phyloP scores from a whole-genome alignment of 768 basidiomycete species.

The Favolaschia claudopus region DNA sequence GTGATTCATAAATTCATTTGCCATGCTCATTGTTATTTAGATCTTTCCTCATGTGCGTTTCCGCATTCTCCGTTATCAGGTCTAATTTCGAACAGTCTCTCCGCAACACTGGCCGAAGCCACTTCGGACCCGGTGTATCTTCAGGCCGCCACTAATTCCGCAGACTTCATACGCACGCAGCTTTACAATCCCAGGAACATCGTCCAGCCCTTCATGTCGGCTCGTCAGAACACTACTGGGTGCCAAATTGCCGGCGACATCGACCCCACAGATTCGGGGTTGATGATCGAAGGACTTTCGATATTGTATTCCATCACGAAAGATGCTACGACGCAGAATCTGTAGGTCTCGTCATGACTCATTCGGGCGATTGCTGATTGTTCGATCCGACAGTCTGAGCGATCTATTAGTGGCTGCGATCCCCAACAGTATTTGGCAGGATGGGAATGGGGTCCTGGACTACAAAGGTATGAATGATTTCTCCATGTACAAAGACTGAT shows the following conservation, averaged over 20 bases:
- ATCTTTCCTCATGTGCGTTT: conserved; percentile 8
- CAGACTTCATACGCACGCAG: neutral
- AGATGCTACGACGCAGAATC: neutral
- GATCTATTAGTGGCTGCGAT: neutral
- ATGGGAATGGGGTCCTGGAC: neutral
- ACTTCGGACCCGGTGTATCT: neutral
- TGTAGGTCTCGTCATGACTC: neutral
- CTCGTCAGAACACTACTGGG: neutral
- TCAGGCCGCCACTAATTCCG: neutral
- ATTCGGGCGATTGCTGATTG: neutral
- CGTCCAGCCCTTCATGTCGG: neutral
- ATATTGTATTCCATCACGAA: neutral
- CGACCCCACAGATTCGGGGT: neutral
- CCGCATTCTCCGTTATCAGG: neutral
- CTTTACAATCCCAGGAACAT: neutral
- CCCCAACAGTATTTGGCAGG: neutral
- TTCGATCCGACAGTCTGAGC: neutral
- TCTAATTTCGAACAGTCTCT: conserved; percentile 1
- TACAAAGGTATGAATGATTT: neutral
- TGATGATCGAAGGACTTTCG: neutral
- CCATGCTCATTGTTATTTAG: neutral
- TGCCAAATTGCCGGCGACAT: neutral
- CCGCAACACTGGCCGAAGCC: conserved; percentile 6
- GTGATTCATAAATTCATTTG: neutral
- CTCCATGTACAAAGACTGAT: too few species aligned